Base-by-base conservation (phyloP, 768 basidiomycete genomes). In the Chalciporus pseudorubinellus region DNA sequence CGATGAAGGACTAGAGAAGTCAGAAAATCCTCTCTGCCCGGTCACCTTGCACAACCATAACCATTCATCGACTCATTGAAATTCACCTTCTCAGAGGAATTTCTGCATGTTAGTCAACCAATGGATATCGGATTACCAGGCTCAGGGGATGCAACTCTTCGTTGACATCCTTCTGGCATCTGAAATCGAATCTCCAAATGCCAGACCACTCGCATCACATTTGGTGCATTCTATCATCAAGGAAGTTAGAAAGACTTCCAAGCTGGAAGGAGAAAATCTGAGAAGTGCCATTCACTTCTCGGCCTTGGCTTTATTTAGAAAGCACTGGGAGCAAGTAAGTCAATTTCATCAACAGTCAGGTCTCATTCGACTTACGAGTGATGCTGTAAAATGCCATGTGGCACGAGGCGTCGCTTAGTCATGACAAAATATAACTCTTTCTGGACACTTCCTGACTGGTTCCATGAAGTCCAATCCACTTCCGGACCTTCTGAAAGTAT, bases 101-200 rank as follows among this genome's bases (percentile, higher is more conserved):
- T 67, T 67, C 40, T 5, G 51, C 12, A 36, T 48, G 18, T 48
- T 38, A 41, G 60, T 58, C 48, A 24, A 44, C 36, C 55, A 58
- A 42, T 64, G 63, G 63, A 18, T 50, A n/a, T 13, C 46, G 41
- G 64, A 66, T 42, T 66, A 66, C 34, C 53, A 47, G n/a, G 28
- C 20, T 12, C 50, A 55, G 21, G 61, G 64, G 24, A 11, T 4
- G 36, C 49, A 60, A 5, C 13, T 49, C 16, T 63, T 60, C 20
- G 28, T 47, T 43, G 50, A 66, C 4, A 49, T 58, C 3, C 29
- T 60, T 39, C 47, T 63, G 24, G 48, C 43, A 22, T 63, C 57
- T 22, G 64, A 43, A 11, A 40, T 20, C 8, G 10, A 43, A 13
- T 63, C 63, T 9, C 41, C 22, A 3, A 61, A 43, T 26, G 49